Evolutionary conservation across 441 rosid species (phyloP), one percentile per base, ranked within the genome.

Genomic region (Biscutella laevigata): DNA sequence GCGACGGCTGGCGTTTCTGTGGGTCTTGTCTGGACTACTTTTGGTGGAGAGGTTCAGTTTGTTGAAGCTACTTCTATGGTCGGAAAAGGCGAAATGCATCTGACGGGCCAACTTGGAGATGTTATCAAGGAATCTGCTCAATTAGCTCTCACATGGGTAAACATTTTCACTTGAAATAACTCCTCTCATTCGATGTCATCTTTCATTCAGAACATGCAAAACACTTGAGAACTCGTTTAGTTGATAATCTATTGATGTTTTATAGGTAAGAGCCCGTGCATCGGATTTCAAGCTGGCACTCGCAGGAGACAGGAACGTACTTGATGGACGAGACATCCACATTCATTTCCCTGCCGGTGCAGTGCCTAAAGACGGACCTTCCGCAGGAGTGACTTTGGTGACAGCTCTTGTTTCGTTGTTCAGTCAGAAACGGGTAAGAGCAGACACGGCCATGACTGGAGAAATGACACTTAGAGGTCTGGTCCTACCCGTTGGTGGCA

Each of bases 341-440:
- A 82, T 92, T 70, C 99, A 92, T 75, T 92, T 92, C 66, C 99
- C 99, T 29, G 88, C 97, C 30, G 99, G 99, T 62, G 99, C 99
- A 34, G 81, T 86, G 46, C 99, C 95, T 5, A 92, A 92, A 75
- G 99, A 92, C 37, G 99, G 97, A 13, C 99, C 99, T 25, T 92
- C 99, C 41, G 99, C 99, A 7, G 99, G 99, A 43, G 88, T 92
- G 73, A 92, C 99, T 56, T 76, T 92, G 35, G 99, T 92, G 39
- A 88, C 99, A 1, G 94, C 97, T 33, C 77, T 92, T 55, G 95
- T 92, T 70, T 92, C 99, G 13, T 63, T 92, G 27, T 86, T 92
- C 57, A 76, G 88, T 70, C 86, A 74, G 74, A 86, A 71, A 79
- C 79, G 82, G 62, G 92, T 78, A 17, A 79, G 99, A 76, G 89